A percentile compares a stretch with the other conserved stretches of the same genome.
Conservation (phyloP, 2,329 filamentous ascomycete species). For the Cercospora sp. region DNA sequence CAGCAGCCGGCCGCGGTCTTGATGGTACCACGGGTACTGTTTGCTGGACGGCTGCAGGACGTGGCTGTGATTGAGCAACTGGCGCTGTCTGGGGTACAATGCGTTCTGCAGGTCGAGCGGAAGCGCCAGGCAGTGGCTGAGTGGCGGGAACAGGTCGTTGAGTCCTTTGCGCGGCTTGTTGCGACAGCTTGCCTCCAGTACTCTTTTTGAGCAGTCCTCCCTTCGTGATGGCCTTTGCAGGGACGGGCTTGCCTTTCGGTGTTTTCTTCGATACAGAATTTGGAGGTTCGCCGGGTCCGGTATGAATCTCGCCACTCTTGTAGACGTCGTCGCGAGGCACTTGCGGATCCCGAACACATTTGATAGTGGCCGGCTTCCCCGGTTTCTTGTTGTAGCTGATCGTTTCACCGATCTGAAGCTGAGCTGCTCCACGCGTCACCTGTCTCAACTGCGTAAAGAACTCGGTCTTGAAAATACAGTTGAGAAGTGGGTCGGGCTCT, state of each 20-base stretch:
- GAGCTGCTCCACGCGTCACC: conserved; percentile 76
- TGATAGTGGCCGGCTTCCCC: conserved; percentile 83
- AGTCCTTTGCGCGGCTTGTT: conserved; percentile 48
- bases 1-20: conserved; percentile 6
- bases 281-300: conserved; percentile 76
- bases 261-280: conserved; percentile 81
- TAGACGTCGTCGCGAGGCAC: conserved; percentile 75
- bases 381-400: conserved; percentile 99
- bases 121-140: conserved; percentile 38
- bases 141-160: conserved; percentile 53
- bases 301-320: conserved; percentile 91
- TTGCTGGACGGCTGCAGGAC: not conserved
- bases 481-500: conserved; percentile 89
- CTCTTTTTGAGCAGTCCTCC: conserved; percentile 82
- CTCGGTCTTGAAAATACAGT: conserved; percentile 94
- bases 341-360: conserved; percentile 83
- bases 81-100: conserved; percentile 31
- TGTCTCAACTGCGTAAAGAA: conserved; percentile 89
- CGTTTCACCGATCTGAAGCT: conserved; percentile 75
- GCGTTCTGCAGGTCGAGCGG: conserved; percentile 29
- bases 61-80: conserved; percentile 4
- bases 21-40: not conserved
- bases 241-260: conserved; percentile 81
- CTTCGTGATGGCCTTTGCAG: conserved; percentile 85
- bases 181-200: conserved; percentile 72